A percentile compares a stretch with the other conserved stretches of the same genome.
phyloP scores from a whole-genome alignment of 2,329 filamentous ascomycete species.

The Thelonectria rubi region DNA sequence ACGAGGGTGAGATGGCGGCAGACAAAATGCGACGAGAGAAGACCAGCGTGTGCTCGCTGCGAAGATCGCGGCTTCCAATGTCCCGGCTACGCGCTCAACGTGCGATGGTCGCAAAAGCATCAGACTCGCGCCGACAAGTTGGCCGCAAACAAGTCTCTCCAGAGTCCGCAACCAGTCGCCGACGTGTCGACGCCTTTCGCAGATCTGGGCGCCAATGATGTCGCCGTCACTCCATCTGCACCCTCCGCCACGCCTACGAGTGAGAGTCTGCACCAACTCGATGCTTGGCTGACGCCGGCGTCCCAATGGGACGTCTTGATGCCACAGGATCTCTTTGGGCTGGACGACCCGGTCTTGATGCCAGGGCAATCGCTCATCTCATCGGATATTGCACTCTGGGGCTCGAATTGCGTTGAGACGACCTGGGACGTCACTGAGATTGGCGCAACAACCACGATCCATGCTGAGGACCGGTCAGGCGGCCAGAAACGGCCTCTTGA shows the following conservation, averaged over 20 bases:
- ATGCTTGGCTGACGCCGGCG: constrained; percentile 7
- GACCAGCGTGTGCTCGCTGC: constrained; percentile 31
- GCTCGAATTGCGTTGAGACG: neutral
- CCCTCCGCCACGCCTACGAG: neutral
- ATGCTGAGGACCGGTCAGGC: neutral
- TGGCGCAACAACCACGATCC: neutral
- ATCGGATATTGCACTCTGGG: neutral
- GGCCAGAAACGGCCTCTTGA: constrained; percentile 4
- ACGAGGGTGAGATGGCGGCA: neutral
- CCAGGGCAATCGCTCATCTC: neutral
- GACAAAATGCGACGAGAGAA: constrained; percentile 38
- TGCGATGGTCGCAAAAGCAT: constrained; percentile 38
- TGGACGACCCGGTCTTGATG: constrained; percentile 5
- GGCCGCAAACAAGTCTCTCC: neutral
- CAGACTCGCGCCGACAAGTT: constrained; percentile 14
- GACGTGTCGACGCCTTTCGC: neutral
- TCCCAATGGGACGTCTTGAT: constrained; percentile 16
- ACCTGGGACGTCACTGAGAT: neutral
- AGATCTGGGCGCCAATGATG: neutral
- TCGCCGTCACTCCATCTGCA: neutral
- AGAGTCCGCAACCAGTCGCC: neutral
- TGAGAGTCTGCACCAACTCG: neutral
- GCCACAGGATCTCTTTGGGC: constrained; percentile 9
- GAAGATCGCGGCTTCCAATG: constrained; percentile 33
- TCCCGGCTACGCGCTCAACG: constrained; percentile 37